These are phyloP conservation scores for Tuber melanosporum DNA, from an alignment of 495 filamentous ascomycete genomes.

Conservation along the genomic window DNA sequence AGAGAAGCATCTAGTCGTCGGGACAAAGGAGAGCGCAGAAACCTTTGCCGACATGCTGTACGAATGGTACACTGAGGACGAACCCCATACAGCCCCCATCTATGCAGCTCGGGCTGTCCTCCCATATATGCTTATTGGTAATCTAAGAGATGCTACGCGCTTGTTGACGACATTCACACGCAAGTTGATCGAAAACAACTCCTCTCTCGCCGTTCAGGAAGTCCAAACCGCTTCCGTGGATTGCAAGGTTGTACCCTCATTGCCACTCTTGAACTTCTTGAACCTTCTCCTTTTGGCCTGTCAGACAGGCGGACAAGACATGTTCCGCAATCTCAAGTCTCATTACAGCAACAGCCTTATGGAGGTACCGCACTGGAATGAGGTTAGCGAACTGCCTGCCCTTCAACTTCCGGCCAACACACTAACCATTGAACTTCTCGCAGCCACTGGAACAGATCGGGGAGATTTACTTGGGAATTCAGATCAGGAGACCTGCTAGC, in stretches of 20 bases:
- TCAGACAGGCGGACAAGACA: conserved; percentile 67
- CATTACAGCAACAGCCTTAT: conserved; percentile 74
- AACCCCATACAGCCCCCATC: conserved; percentile 77
- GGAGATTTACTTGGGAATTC: conserved; percentile 97
- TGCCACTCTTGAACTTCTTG: conserved; percentile 91
- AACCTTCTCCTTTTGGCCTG: conserved; percentile 73
- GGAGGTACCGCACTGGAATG: conserved; percentile 72
- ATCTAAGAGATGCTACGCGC: conserved; percentile 79
- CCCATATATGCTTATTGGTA: conserved; percentile 84
- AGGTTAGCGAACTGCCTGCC: conserved; percentile 40
- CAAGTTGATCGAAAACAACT: conserved; percentile 61
- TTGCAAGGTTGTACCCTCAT: conserved; percentile 68
- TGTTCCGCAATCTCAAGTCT: conserved; percentile 73
- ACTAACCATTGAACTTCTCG: background rate
- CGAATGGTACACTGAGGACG: conserved; percentile 84
- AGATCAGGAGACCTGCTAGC: conserved; percentile 77
- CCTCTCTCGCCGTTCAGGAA: conserved; percentile 66
- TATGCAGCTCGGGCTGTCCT: conserved; percentile 87
- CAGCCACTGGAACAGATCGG: conserved; percentile 70
- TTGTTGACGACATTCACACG: conserved; percentile 73
- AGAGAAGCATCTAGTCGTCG: conserved; percentile 80
- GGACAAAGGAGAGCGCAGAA: conserved; percentile 81
- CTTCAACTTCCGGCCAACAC: background rate
- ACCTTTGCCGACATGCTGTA: conserved; percentile 76
- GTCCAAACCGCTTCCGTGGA: conserved; percentile 70